Evolutionary conservation across 2,329 filamentous ascomycete genomes (phyloP).

Genomic region (Alternaria alternata): DNA sequence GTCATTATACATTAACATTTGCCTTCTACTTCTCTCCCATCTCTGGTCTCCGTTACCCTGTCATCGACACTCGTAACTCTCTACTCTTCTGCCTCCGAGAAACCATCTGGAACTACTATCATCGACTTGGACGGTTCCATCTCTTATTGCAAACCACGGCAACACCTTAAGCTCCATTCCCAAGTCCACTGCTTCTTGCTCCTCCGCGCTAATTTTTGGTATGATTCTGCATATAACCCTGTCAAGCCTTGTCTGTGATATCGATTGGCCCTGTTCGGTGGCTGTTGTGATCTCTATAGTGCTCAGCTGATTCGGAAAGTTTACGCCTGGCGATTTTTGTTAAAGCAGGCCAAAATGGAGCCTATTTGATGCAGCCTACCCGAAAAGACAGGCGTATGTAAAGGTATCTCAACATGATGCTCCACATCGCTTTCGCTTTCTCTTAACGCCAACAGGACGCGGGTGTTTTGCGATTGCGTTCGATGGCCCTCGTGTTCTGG

Average conservation of each 20-base stretch:
- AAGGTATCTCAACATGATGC: neutral
- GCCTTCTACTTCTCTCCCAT: neutral
- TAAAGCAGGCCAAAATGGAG: too few species aligned
- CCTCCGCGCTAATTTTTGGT: constrained; percentile 23
- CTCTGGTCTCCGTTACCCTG: neutral
- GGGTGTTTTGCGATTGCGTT: neutral
- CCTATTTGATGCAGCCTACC: too few species aligned
- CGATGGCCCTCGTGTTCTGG: neutral
- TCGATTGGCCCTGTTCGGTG: constrained; percentile 15
- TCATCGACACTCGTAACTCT: constrained; percentile 47
- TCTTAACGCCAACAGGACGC: constrained; percentile 26
- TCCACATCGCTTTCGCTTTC: neutral
- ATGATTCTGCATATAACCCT: constrained; percentile 30
- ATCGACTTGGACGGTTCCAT: constrained; percentile 45
- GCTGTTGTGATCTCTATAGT: constrained; percentile 24
- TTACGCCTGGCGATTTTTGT: too few species aligned
- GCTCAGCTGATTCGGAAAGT: constrained; percentile 10
- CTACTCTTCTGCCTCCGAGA: constrained; percentile 45
- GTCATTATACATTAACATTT: constrained; percentile 5
- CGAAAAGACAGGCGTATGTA: too few species aligned
- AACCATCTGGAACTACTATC: constrained; percentile 36
- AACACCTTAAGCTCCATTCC: constrained; percentile 19
- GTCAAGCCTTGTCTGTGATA: constrained; percentile 25
- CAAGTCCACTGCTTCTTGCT: constrained; percentile 16
- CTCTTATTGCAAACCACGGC: constrained; percentile 40